Conservation (phyloP, 139 green algal species). For the Parachlorella kessleri region DNA sequence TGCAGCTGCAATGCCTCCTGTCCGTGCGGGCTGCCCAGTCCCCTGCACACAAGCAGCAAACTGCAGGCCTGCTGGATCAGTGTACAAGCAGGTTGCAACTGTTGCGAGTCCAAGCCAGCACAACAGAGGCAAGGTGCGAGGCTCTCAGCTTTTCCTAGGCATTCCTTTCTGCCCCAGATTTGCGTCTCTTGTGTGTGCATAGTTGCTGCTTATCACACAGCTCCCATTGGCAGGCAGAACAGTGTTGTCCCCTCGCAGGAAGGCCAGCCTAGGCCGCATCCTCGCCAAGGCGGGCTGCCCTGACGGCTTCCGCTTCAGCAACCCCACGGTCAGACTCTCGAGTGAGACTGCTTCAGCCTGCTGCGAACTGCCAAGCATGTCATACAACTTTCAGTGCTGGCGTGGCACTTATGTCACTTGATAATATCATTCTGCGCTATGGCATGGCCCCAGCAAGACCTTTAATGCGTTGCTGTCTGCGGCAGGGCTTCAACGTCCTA, state of each 20-base stretch:
- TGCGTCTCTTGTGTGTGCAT: no score
- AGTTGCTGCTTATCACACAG: no score
- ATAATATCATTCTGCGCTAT: no score
- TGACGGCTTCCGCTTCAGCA: conserved; percentile 25
- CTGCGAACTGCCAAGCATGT: no score
- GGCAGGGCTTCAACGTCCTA: neutral
- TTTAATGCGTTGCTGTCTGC: conserved; percentile 9
- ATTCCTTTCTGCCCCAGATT: no score
- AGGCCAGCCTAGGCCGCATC: neutral
- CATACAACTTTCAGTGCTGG: no score
- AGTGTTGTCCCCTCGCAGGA: conserved; percentile 19
- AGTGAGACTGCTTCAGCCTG: conserved; percentile 10
- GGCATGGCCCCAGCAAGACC: no score
- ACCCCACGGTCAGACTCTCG: conserved; percentile 3
- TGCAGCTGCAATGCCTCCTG: conserved; percentile 36
- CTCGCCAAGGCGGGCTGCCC: conserved; percentile 27
- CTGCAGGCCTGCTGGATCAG: conserved; percentile 18
- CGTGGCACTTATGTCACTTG: no score
- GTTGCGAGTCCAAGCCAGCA: conserved; percentile 4
- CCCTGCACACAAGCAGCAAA: neutral
- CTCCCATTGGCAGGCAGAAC: no score
- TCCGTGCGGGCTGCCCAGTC: conserved; percentile 9
- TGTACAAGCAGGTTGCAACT: conserved; percentile 7
- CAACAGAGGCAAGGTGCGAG: neutral
- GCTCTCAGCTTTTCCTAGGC: no score